Evolutionary conservation across 306 rosid genomes (phyloP).

Genomic region (Benincasa hispida): DNA sequence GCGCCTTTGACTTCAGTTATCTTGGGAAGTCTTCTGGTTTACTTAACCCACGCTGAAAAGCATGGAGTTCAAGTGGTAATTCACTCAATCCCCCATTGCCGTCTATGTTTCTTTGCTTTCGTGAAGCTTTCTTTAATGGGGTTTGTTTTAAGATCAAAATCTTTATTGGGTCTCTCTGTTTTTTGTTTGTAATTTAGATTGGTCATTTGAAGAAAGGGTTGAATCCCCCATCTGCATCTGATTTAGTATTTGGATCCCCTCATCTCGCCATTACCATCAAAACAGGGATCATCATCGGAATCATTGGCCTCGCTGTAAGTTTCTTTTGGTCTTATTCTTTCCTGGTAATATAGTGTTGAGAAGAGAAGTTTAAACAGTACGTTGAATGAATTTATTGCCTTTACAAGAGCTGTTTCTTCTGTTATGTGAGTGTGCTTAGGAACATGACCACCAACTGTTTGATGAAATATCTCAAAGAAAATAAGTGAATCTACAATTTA

Average conservation of each 20-base stretch:
- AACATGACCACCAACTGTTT: not conserved
- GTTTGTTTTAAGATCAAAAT: not conserved
- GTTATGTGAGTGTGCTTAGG: not conserved
- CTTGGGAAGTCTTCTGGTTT: slow-evolving; percentile 29
- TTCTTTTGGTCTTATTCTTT: not conserved
- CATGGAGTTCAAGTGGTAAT: slow-evolving; percentile 37
- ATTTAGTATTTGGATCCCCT: slow-evolving; percentile 25
- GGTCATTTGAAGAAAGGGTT: slow-evolving; percentile 39
- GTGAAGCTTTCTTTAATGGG: not conserved
- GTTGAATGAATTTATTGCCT: not conserved
- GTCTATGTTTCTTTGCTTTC: slow-evolving; percentile 1
- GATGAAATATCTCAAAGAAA: no score
- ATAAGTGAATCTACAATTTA: no score
- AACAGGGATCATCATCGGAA: slow-evolving; percentile 39
- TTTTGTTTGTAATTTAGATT: slow-evolving; percentile 19
- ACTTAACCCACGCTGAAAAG: slow-evolving; percentile 30
- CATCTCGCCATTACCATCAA: slow-evolving; percentile 19
- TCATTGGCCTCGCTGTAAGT: slow-evolving; percentile 42
- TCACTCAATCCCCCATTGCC: not conserved
- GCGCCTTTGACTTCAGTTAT: slow-evolving; percentile 31
- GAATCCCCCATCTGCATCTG: slow-evolving; percentile 26
- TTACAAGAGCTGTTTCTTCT: not conserved
- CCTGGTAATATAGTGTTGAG: not conserved
- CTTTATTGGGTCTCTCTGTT: not conserved
- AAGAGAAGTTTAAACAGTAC: not conserved